Base-by-base conservation (phyloP, 2,329 filamentous ascomycete genomes). In the Aspergillus fumigatus region DNA sequence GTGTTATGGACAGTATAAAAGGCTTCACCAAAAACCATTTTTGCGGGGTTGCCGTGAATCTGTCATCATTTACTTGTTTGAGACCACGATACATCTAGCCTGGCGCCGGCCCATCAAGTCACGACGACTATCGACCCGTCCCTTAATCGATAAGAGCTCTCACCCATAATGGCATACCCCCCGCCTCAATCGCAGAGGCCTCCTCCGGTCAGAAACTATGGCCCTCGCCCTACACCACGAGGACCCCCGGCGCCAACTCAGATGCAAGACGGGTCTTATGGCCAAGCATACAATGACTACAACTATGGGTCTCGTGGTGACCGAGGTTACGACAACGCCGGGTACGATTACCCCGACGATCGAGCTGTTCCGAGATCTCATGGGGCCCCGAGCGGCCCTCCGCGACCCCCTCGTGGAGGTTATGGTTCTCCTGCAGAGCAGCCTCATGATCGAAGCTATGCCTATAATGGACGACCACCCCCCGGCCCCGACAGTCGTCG, bases 81-180 rank as follows among this genome's bases (percentile, higher is more conserved):
- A 11, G 21, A 11, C 10, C 21, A 19, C 21, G n/a, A 43, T 21
- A 11, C 21, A 43, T 11, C 21, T 6, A 43, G 8, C n/a, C 40
- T 43, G 40, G 40, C 32, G 32, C 32, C 32, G 14, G 8, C n/a
- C 11, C 5, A 17, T 4, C 17, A 23, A 47, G 6, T 14, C 21
- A 19, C 47, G 11, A 29, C 32, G 9, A 41, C 25, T 23, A 35
- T 11, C 14, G 8, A 29, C 3, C 55, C 25, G 51, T 52, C 17
- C 29, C 26, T 29, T 26, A 25, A 23, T 11, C 35, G 26, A 43
- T 19, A 50, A 48, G 32, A 40, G 40, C 45, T 19, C 26, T 23
- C 5, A 32, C 53, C 41, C 21, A 58, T 57, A 53, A 76, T 76
- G 73, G 73, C 73, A 54, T 76, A 75, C 51, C 67, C 70, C 45